Conservation (phyloP, 1,284 basidiomycete genomes). For the Microbotryum lychnidis-dioicae region DNA sequence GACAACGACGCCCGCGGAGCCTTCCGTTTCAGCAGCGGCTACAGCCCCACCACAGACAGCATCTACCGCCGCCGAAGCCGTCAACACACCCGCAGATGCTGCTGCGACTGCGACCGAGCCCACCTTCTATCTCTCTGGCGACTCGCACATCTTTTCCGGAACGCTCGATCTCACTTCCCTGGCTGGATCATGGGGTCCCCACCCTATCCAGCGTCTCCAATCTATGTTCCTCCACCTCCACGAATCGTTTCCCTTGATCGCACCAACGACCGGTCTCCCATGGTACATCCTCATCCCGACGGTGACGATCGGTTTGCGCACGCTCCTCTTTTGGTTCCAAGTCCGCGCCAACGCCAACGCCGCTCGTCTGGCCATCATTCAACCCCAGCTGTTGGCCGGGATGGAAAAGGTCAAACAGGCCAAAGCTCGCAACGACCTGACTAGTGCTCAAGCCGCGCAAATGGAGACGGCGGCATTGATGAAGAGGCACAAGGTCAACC, state of each 20-base stretch:
- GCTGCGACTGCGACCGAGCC: neutral
- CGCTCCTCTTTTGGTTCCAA: constrained; percentile 60
- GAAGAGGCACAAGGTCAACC: constrained; percentile 60
- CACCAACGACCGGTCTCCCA: constrained; percentile 32
- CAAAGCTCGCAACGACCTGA: constrained; percentile 48
- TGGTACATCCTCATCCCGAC: constrained; percentile 53
- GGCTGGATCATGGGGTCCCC: constrained; percentile 25
- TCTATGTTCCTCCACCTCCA: constrained; percentile 31
- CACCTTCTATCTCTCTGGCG: constrained; percentile 3
- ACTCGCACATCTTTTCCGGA: constrained; percentile 17
- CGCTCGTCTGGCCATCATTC: constrained; percentile 59
- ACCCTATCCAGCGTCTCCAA: constrained; percentile 31
- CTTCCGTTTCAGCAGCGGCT: constrained; percentile 6
- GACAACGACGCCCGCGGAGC: neutral
- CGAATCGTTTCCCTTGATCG: constrained; percentile 26
- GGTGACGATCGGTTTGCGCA: constrained; percentile 61
- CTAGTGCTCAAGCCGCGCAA: constrained; percentile 51
- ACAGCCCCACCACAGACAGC: neutral
- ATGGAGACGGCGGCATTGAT: constrained; percentile 58
- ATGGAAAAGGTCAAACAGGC: constrained; percentile 50
- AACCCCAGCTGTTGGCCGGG: constrained; percentile 52
- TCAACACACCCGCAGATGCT: neutral
- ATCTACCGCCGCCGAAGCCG: neutral
- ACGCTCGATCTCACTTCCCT: constrained; percentile 27
- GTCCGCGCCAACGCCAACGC: constrained; percentile 59